A percentile compares a stretch with the other conserved stretches of the same genome.
Conservation (phyloP, 2,329 filamentous ascomycete species). For the Ceratocystis variospora region DNA sequence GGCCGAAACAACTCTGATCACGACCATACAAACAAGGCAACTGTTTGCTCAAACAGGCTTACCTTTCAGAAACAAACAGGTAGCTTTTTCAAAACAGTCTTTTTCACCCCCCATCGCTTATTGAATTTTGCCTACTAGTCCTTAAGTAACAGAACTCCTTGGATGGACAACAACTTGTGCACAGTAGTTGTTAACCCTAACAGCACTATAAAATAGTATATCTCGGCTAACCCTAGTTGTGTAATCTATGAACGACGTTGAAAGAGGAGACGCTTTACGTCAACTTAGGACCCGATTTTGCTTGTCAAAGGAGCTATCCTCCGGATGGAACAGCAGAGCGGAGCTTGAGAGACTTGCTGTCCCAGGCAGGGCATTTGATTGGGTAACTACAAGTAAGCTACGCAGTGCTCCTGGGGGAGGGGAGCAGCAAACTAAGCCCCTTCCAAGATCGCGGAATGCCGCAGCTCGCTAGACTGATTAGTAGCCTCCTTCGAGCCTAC, state of each 20-base stretch:
- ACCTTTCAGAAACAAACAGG: too few species aligned
- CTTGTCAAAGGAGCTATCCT: neutral
- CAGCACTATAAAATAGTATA: neutral
- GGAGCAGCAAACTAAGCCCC: neutral
- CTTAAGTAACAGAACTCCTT: too few species aligned
- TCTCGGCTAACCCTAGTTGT: neutral
- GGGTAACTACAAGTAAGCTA: neutral
- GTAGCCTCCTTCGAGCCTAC: neutral
- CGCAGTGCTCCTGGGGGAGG: neutral
- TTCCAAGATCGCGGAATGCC: neutral
- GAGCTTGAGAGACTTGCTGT: neutral
- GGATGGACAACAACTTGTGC: too few species aligned
- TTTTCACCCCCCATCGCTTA: neutral
- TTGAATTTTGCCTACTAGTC: neutral
- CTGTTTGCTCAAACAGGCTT: too few species aligned
- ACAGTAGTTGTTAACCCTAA: neutral
- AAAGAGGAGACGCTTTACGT: slow-evolving; percentile 12
- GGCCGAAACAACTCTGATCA: too few species aligned
- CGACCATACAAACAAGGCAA: too few species aligned
- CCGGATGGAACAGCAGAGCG: neutral
- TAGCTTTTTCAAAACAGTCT: neutral
- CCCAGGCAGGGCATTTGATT: neutral
- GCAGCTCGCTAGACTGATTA: neutral
- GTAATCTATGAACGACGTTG: slow-evolving; percentile 5
- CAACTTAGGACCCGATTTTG: neutral